These are phyloP conservation scores for Vaccinium corymbosum DNA, from an alignment of 148 eudicot genomes.

Conservation along the genomic window DNA sequence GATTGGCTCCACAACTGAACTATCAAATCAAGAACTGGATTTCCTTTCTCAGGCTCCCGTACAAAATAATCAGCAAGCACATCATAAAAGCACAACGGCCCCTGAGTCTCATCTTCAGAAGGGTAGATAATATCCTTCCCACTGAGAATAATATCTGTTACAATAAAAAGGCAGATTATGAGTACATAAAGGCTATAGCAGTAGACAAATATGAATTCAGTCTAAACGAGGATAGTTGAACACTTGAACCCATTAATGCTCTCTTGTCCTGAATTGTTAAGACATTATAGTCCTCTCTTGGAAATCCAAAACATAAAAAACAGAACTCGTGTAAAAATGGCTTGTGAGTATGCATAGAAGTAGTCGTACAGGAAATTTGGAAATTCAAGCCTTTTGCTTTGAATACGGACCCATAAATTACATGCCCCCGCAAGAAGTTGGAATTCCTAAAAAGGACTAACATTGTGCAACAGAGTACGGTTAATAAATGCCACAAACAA, in stretches of 20 bases:
- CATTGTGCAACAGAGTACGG: not conserved
- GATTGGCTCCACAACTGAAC: conserved; percentile 98
- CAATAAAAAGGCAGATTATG: conserved; percentile 34
- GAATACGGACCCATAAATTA: not conserved
- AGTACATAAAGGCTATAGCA: not conserved
- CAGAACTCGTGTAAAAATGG: not conserved
- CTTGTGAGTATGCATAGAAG: not conserved
- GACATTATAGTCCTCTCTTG: not conserved
- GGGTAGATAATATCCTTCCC: conserved; percentile 53
- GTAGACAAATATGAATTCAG: not conserved
- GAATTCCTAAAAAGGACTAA: not conserved
- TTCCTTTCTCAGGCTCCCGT: conserved; percentile 64
- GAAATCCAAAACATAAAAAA: not conserved
- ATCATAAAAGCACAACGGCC: conserved; percentile 69
- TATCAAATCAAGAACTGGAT: conserved; percentile 79
- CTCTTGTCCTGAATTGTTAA: not conserved
- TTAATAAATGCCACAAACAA: not conserved
- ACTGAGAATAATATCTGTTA: conserved; percentile 74
- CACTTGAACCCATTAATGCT: not conserved
- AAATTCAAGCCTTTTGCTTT: not conserved
- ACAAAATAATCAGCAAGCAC: conserved; percentile 88
- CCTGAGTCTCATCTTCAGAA: conserved; percentile 36
- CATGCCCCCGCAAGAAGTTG: not conserved
- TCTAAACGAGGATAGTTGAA: not conserved
- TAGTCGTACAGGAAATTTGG: not conserved